Evolutionary conservation across 192 early-diverging fungal genomes (phyloP), one percentile per base, ranked within the genome.

Genomic region (Backusella parvicylindrica): DNA sequence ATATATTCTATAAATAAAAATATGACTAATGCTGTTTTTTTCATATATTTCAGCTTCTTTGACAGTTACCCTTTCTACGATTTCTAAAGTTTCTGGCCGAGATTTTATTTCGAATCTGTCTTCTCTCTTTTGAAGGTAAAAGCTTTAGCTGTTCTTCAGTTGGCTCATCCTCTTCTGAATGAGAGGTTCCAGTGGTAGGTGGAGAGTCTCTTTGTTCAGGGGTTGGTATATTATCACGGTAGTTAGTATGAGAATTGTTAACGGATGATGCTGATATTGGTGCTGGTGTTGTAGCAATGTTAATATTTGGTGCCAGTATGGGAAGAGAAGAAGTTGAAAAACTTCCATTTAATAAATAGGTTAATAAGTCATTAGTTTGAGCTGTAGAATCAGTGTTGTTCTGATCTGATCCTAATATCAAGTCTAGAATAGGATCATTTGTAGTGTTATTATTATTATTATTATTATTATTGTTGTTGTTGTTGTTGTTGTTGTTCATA

Each of bases 81-180:
- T 90, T 86, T 50, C 94, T 86, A 81, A 96, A 96, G 82, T 94
- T 94, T 76, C 93, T 84, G 23, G 94, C 94, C 23, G 91, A 93
- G 37, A 96, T 90, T 77, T 96, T 96, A 85, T 96, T 96, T 67
- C 94, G 85, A 79, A 95, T 81, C 83, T 93, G 92, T 28, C 94
- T 87, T 36, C 92, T 85, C 81, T 96, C 92, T 79, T 91, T 94
- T 18, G 90, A 86, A 12, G 89, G 82, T 81, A 95, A 82, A 23
- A 83, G 84, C 49, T 90, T 91, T 68, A 90, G 74, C 72, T 93
- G 89, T 40, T 43, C 64, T 32, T 72, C 64, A 26, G 71, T 72
- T 5, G 76, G 64, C 41, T 77, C 76, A 37, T 72, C 76, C 21
- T 77, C 76, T 38, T 60, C 53, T 56, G 47, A 63, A 32, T 36